phyloP scores from a whole-genome alignment of 306 rosid genomes.

The Trifolium subterraneum region DNA sequence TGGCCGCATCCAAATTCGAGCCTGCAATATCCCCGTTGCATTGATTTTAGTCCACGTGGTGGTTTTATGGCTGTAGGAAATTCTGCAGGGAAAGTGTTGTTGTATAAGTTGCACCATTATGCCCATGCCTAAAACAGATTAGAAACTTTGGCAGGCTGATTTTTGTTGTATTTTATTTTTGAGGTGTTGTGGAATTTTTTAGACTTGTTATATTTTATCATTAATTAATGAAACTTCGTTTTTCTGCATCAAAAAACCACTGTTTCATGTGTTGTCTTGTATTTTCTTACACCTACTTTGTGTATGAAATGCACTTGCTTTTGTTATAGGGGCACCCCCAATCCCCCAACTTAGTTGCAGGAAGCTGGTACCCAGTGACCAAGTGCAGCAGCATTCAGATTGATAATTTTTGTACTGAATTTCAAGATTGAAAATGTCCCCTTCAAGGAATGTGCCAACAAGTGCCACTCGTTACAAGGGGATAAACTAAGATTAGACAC shows the following conservation, averaged over 20 bases:
- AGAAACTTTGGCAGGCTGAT: background rate
- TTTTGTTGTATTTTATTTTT: slow-evolving; percentile 11
- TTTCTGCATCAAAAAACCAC: slow-evolving; percentile 17
- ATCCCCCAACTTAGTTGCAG: background rate
- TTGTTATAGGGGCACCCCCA: background rate
- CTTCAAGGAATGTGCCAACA: too few relatives aligned
- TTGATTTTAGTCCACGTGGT: slow-evolving; percentile 91
- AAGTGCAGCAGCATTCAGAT: background rate
- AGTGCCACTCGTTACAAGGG: too few relatives aligned
- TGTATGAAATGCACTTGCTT: background rate
- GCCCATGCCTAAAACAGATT: slow-evolving; percentile 45
- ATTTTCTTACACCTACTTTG: background rate
- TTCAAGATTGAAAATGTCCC: too few relatives aligned
- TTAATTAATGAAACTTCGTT: background rate
- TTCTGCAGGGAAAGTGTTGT: slow-evolving; percentile 70
- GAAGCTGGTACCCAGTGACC: background rate
- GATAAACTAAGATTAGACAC: too few relatives aligned
- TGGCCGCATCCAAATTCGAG: slow-evolving; percentile 66
- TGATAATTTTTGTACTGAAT: too few relatives aligned
- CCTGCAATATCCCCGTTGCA: slow-evolving; percentile 65
- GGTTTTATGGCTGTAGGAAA: slow-evolving; percentile 92
- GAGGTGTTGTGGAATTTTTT: slow-evolving; percentile 11
- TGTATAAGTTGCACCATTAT: slow-evolving; percentile 61
- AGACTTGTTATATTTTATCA: slow-evolving; percentile 22
- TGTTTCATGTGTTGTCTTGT: background rate